Evolutionary conservation across 139 green algal genomes (phyloP), one percentile per base, ranked within the genome.

Genomic region (Micractinium conductrix): DNA sequence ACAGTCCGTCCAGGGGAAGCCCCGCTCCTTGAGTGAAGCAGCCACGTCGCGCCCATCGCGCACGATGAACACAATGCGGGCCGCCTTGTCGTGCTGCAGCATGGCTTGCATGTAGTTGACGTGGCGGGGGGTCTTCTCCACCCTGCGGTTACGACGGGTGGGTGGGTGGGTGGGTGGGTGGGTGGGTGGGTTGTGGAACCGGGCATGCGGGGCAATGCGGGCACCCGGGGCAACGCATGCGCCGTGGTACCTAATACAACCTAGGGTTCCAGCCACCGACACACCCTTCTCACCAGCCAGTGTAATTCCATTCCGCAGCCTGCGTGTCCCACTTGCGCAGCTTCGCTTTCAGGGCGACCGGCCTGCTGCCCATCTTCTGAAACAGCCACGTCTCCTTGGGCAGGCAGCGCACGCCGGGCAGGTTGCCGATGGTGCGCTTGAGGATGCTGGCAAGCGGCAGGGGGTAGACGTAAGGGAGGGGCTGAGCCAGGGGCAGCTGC

Each of bases 71-170:
- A 85, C 67, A 1, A 85, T 37, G 26, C 62, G 62, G 5, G 80
- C 67, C 9, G 33, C 28, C 4, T 35, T 14, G 70, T 85, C 80
- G 55, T 40, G 43, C 37, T 28, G 5, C 16, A 75, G 55, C 0
- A 85, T 85, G 0, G 43, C 22, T 6, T 37, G 24, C 70, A 85
- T 26, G 14, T 79, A 24, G 12, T 85, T 37, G 22, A 85, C 48
- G 40, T 85, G 80, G 37, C 74, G 74, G 17, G 80, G 80, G 24
- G 80, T 85, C 62, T 85, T 85, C 42, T 85, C 80, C 58, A 85
- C 80, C 80, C 80, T 79, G 53, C 55, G 62, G 30, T 7, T 0
- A 21, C 3, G n/a, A 10, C 2, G 28, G 30, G 7, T 30, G 5
- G 2, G 63, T 40, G n/a, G 10, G 6, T 17, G 30, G 30, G 63